These are phyloP conservation scores for Aureobasidium leucospermi DNA, from an alignment of 2,329 filamentous ascomycete species.

Conservation along the genomic window DNA sequence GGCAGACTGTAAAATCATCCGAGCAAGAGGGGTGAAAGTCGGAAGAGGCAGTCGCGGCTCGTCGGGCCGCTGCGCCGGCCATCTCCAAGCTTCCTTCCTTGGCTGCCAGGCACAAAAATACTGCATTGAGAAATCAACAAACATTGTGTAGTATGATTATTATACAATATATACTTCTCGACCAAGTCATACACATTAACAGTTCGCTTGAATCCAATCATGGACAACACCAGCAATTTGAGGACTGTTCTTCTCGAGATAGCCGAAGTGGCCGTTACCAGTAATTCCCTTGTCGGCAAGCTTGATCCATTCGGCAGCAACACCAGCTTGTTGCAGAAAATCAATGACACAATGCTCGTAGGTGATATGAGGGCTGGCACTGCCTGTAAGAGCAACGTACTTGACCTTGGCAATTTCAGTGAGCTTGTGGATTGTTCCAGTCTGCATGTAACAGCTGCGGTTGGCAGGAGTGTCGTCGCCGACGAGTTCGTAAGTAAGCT, in stretches of 20 bases:
- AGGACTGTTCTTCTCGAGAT: constrained; percentile 46
- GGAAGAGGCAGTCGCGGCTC: neutral
- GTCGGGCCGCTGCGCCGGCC: neutral
- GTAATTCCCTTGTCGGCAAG: constrained; percentile 38
- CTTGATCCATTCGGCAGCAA: constrained; percentile 37
- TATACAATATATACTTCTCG: too few relatives aligned
- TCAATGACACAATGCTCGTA: constrained; percentile 50
- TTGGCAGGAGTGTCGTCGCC: constrained; percentile 23
- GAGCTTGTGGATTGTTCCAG: constrained; percentile 36
- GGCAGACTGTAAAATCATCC: neutral
- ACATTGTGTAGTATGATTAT: too few relatives aligned
- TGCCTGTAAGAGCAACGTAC: constrained; percentile 43
- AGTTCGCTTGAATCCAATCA: constrained; percentile 15
- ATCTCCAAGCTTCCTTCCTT: neutral
- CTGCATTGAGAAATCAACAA: too few relatives aligned
- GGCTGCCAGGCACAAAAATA: too few relatives aligned
- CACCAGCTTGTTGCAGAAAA: constrained; percentile 48
- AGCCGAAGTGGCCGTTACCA: constrained; percentile 51
- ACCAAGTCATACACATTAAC: neutral
- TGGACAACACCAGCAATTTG: constrained; percentile 33
- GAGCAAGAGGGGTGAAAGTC: neutral
- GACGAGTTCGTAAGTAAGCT: constrained; percentile 21
- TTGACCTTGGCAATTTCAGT: constrained; percentile 42
- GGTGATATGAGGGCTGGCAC: constrained; percentile 45
- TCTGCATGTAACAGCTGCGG: constrained; percentile 34